Percentiles rank a stretch among this genome's conserved stretches.
Evolutionary conservation across 768 basidiomycete species (phyloP).

Genomic region (Boletales sp.): DNA sequence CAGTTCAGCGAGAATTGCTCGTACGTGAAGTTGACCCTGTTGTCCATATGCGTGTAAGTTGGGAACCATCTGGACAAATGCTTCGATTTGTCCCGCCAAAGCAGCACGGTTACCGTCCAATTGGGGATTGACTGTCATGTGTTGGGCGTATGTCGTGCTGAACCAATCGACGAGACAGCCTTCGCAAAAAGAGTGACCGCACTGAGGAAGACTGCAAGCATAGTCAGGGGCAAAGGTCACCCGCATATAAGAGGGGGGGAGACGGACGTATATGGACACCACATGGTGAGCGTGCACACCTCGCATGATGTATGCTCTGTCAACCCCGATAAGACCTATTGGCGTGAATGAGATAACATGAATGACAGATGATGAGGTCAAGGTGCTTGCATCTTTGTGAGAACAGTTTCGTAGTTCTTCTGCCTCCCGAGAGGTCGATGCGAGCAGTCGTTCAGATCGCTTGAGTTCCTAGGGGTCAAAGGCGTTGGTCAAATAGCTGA

Average conservation of each 20-base stretch:
- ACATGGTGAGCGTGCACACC: conserved; percentile 62
- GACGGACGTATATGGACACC: conserved; percentile 63
- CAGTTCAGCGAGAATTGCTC: conserved; percentile 17
- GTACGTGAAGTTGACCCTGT: conserved; percentile 16
- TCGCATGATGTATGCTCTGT: conserved; percentile 60
- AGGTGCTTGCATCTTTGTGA: conserved; percentile 5
- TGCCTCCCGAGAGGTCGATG: conserved; percentile 12
- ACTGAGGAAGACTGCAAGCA: conserved; percentile 49
- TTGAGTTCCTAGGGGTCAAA: conserved; percentile 21
- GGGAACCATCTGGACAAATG: conserved; percentile 19
- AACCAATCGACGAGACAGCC: conserved; percentile 58
- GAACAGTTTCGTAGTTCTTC: conserved; percentile 16
- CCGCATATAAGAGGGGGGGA: background rate
- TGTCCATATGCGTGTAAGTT: conserved; percentile 16
- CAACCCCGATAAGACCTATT: conserved; percentile 41
- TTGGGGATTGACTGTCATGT: conserved; percentile 45
- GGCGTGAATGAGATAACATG: background rate
- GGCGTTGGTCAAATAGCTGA: background rate
- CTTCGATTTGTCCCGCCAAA: conserved; percentile 13
- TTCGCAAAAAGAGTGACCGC: conserved; percentile 70
- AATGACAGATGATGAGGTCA: background rate
- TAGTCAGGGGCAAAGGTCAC: background rate
- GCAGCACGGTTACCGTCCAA: conserved; percentile 34
- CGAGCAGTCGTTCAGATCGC: conserved; percentile 3
- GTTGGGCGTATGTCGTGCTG: conserved; percentile 44